Evolutionary conservation across 2,329 filamentous ascomycete genomes (phyloP).

Genomic region (Cytospora chrysosperma): DNA sequence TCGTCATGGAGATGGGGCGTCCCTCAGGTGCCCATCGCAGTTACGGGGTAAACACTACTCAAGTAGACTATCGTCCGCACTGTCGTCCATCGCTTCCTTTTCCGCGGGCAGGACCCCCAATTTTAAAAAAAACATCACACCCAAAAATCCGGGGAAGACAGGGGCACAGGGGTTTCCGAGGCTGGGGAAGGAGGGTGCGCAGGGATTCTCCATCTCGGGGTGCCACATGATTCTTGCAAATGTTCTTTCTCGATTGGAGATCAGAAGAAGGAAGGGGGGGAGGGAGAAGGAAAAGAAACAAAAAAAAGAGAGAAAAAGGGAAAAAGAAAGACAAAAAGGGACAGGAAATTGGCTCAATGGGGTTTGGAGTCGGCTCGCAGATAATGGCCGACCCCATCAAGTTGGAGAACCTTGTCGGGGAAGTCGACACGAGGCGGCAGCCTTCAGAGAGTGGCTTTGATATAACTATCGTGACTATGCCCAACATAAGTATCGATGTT

Average conservation of each 20-base stretch:
- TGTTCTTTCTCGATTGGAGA: constrained; percentile 18
- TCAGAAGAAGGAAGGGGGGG: too few species aligned
- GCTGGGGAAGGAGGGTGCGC: constrained; percentile 8
- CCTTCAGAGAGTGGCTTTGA: neutral
- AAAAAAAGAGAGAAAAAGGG: too few species aligned
- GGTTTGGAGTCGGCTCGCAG: constrained; percentile 9
- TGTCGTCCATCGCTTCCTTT: constrained; percentile 14
- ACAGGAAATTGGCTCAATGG: neutral
- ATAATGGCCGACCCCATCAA: neutral
- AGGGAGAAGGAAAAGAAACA: too few species aligned
- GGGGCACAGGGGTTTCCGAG: constrained; percentile 15
- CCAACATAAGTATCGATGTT: constrained; percentile 11
- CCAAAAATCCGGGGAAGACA: constrained; percentile 24
- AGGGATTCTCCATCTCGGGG: constrained; percentile 18
- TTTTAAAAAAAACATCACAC: constrained; percentile 7
- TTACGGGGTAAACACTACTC: constrained; percentile 1
- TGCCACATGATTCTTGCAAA: constrained; percentile 18
- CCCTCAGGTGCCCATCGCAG: neutral
- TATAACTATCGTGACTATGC: constrained; percentile 1
- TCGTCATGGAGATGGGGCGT: neutral
- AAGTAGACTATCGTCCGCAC: constrained; percentile 3
- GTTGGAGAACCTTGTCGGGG: constrained; percentile 1
- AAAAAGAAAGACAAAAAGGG: too few species aligned
- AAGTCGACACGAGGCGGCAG: constrained; percentile 1
- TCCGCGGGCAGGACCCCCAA: constrained; percentile 12